Conservation (phyloP, 768 basidiomycete genomes). For the Trametes sanguinea region DNA sequence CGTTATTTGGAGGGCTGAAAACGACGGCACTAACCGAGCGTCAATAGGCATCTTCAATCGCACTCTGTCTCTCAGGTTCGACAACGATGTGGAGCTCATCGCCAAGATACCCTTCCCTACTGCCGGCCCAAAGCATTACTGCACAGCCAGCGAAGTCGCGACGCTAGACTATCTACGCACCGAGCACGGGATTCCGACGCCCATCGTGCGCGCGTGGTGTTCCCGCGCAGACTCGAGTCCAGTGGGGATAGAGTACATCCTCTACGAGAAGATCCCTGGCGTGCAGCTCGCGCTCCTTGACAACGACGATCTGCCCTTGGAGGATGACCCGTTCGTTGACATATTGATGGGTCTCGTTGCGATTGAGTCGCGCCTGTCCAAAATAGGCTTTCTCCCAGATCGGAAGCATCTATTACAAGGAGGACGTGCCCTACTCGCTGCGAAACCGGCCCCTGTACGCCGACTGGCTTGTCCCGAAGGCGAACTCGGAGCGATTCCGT, state of each 20-base stretch:
- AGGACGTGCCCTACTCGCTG: constrained; percentile 19
- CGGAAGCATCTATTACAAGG: constrained; percentile 25
- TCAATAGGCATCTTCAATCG: constrained; percentile 41
- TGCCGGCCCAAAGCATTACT: constrained; percentile 41
- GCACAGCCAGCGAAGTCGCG: constrained; percentile 48
- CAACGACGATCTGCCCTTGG: background rate
- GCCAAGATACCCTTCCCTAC: constrained; percentile 45
- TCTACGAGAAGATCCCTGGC: constrained; percentile 42
- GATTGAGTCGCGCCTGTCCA: constrained; percentile 1
- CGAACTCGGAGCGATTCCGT: constrained; percentile 13
- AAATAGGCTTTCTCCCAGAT: constrained; percentile 21
- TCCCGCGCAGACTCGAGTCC: constrained; percentile 36
- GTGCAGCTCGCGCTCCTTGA: constrained; percentile 12
- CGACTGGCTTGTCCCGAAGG: background rate
- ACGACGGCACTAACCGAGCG: background rate
- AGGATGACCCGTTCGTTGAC: constrained; percentile 2
- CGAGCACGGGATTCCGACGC: constrained; percentile 42
- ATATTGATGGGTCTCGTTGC: background rate
- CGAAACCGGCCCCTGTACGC: constrained; percentile 20
- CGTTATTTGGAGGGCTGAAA: background rate
- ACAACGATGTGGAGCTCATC: constrained; percentile 39
- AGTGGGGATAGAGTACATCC: constrained; percentile 47
- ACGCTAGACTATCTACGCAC: constrained; percentile 45
- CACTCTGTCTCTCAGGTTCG: constrained; percentile 42
- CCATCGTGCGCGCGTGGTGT: constrained; percentile 44